phyloP scores from a whole-genome alignment of 2,329 filamentous ascomycete species.

The Plenodomus biglobosus region DNA sequence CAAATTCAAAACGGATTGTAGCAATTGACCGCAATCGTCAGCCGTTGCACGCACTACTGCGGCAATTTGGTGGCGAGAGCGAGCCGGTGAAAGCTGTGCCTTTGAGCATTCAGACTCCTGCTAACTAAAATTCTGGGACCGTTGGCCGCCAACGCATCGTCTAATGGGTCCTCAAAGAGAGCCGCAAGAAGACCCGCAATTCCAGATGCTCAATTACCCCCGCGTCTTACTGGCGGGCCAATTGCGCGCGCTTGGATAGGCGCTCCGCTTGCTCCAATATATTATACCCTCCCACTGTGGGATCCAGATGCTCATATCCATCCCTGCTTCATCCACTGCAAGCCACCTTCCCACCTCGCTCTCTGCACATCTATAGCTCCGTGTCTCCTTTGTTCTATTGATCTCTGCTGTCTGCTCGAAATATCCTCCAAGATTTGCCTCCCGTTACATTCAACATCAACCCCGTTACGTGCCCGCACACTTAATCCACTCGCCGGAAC shows the following conservation, averaged over 20 bases:
- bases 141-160: constrained; percentile 66
- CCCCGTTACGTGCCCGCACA: constrained; percentile 5
- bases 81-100: constrained; percentile 44
- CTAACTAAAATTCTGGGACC: constrained; percentile 45
- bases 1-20: constrained; percentile 35
- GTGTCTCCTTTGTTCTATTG: constrained; percentile 9
- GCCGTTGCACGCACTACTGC: constrained; percentile 41
- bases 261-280: constrained; percentile 47
- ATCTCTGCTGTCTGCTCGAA: constrained; percentile 11
- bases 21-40: constrained; percentile 36
- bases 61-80: constrained; percentile 42
- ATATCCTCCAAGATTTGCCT: background rate
- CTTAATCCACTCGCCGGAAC: background rate
- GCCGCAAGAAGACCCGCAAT: constrained; percentile 48
- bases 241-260: constrained; percentile 41
- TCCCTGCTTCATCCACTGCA: constrained; percentile 41
- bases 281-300: constrained; percentile 45
- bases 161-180: constrained; percentile 51
- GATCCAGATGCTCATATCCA: constrained; percentile 38
- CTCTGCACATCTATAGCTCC: constrained; percentile 32
- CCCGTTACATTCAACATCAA: background rate
- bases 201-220: constrained; percentile 41
- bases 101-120: constrained; percentile 38
- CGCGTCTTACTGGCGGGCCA: constrained; percentile 58
- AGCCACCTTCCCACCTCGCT: constrained; percentile 43